Conservation (phyloP, 1,284 basidiomycete species). For the Irpex sp. region DNA sequence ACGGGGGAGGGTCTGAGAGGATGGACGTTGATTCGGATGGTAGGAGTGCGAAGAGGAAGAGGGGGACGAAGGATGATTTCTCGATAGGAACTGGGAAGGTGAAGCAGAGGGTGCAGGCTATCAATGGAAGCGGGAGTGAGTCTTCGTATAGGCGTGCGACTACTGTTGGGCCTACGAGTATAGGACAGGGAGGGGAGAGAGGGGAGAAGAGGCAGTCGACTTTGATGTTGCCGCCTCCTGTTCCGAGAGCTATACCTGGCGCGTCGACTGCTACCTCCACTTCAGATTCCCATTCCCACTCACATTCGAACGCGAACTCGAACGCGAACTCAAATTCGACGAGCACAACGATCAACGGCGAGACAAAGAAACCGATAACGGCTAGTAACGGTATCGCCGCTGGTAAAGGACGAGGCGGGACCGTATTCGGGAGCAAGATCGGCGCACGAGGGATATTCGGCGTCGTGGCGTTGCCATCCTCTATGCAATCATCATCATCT, state of each 20-base stretch:
- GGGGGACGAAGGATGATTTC: background rate
- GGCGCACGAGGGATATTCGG: conserved; percentile 13
- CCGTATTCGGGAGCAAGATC: conserved; percentile 10
- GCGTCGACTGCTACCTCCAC: background rate
- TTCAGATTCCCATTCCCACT: too few relatives aligned
- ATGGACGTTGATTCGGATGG: conserved; percentile 2
- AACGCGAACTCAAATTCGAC: too few relatives aligned
- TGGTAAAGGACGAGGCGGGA: conserved; percentile 11
- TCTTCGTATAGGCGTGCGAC: background rate
- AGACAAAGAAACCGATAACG: conserved; percentile 12
- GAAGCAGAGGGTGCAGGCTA: too few relatives aligned
- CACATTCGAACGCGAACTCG: too few relatives aligned
- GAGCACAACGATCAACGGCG: background rate
- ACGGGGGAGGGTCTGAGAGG: background rate
- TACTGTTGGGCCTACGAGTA: conserved; percentile 12
- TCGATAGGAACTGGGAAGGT: background rate
- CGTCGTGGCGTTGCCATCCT: conserved; percentile 10
- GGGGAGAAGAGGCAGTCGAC: conserved; percentile 12
- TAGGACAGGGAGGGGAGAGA: background rate
- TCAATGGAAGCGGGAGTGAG: too few relatives aligned
- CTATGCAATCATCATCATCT: background rate
- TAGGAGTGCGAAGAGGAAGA: background rate
- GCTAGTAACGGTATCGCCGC: conserved; percentile 13
- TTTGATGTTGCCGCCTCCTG: conserved; percentile 22
- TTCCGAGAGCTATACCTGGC: conserved; percentile 2